phyloP scores from a whole-genome alignment of 768 basidiomycete species.

The Mycena rebaudengoi region DNA sequence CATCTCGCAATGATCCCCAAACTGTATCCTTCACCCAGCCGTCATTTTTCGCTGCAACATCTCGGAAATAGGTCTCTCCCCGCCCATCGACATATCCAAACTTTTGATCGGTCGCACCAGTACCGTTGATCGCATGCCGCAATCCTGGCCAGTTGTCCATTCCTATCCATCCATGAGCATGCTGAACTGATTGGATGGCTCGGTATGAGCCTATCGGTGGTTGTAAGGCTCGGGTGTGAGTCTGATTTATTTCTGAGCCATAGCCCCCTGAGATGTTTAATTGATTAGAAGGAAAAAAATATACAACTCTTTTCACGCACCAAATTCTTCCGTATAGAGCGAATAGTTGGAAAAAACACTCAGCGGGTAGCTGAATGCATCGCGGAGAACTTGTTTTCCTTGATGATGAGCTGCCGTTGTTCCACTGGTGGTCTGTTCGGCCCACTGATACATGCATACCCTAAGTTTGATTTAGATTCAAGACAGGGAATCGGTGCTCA shows the following conservation, averaged over 20 bases:
- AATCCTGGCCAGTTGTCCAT: conserved; percentile 45
- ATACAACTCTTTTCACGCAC: conserved; percentile 22
- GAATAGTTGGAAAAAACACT: conserved; percentile 42
- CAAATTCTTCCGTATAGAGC: conserved; percentile 35
- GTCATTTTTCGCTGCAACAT: conserved; percentile 41
- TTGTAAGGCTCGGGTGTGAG: conserved; percentile 36
- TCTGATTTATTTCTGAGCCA: conserved; percentile 40
- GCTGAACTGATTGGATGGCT: conserved; percentile 39
- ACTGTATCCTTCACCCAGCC: conserved; percentile 41
- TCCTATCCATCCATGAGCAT: conserved; percentile 40
- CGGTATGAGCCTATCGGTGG: conserved; percentile 34
- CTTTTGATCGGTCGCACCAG: conserved; percentile 39
- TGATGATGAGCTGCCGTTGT: conserved; percentile 58
- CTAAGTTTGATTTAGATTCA: no score
- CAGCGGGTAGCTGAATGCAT: conserved; percentile 64
- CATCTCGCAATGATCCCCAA: conserved; percentile 39
- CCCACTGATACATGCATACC: conserved; percentile 43
- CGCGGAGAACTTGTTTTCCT: conserved; percentile 50
- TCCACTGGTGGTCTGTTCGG: conserved; percentile 59
- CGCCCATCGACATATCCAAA: conserved; percentile 41
- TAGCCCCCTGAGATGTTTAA: conserved; percentile 35
- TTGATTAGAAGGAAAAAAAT: background rate
- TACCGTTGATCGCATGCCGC: conserved; percentile 43
- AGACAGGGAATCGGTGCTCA: conserved; percentile 13
- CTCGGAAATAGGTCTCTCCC: conserved; percentile 42